Evolutionary conservation across 352 stramenopile species (phyloP).

Genomic region (Phytophthora ohioensis): DNA sequence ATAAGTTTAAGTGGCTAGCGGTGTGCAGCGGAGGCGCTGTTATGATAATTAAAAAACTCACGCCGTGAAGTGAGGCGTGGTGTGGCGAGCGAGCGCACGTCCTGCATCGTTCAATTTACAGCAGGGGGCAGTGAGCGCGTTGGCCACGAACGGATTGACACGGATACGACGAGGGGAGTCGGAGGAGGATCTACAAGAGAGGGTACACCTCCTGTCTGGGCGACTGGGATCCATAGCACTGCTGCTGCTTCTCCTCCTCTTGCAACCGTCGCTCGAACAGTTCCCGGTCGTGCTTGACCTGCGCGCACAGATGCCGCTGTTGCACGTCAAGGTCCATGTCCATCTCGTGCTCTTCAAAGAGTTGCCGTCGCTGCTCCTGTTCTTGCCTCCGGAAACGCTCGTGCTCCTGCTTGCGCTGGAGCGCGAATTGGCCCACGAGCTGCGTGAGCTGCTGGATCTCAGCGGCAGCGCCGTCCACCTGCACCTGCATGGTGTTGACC

Average conservation of each 20-base stretch:
- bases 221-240: constrained; percentile 2
- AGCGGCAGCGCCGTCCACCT: constrained; percentile 33
- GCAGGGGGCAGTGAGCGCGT: neutral
- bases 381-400: constrained; percentile 13
- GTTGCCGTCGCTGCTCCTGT: constrained; percentile 7
- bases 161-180: neutral
- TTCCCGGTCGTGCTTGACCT: constrained; percentile 27
- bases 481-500: constrained; percentile 41
- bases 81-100: neutral
- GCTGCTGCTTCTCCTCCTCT: constrained; percentile 18
- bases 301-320: constrained; percentile 21
- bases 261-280: constrained; percentile 13
- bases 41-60: constrained; percentile 15
- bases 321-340: constrained; percentile 30
- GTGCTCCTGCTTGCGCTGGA: constrained; percentile 25
- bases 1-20: neutral
- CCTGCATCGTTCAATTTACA: neutral
- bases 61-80: neutral
- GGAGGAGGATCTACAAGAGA: constrained; percentile 5
- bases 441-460: constrained; percentile 43
- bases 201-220: neutral
- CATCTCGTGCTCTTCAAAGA: constrained; percentile 31
- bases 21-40: neutral
- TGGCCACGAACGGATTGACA: neutral
- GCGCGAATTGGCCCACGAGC: constrained; percentile 36